Evolutionary conservation across 345 rosid genomes (phyloP).

Genomic region (Eucalyptus regnans): DNA sequence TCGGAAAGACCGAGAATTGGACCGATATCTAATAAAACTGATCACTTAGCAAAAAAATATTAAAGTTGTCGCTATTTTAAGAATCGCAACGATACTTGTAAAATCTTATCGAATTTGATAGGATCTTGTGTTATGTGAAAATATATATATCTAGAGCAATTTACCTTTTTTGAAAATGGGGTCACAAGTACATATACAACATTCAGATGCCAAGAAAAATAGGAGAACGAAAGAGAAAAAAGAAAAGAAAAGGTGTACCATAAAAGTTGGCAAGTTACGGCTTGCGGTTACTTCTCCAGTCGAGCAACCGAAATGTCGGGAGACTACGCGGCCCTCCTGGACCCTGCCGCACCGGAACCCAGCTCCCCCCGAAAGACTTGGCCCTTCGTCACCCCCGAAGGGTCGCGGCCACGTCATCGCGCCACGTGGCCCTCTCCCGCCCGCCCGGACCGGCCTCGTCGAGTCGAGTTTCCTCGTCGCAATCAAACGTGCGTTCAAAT

Average conservation of each 20-base stretch:
- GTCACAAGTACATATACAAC: neutral
- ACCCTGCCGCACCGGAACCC: neutral
- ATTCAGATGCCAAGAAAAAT: neutral
- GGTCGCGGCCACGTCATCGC: constrained; percentile 7
- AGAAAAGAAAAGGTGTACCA: neutral
- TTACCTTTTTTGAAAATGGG: neutral
- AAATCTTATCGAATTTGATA: neutral
- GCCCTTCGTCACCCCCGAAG: constrained; percentile 1
- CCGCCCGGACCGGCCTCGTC: neutral
- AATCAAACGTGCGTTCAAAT: neutral
- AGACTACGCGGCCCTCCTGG: neutral
- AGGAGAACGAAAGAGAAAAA: neutral
- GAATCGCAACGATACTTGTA: rapidly evolving
- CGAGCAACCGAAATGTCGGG: neutral
- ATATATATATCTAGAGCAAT: neutral
- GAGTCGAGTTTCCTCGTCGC: neutral
- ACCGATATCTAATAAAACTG: rapidly evolving
- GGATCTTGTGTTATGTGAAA: neutral
- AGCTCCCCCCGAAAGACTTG: neutral
- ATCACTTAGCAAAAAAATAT: too few relatives aligned
- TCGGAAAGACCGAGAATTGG: rapidly evolving
- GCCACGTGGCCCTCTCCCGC: neutral
- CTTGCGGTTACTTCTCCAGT: neutral
- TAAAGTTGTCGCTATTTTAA: too few relatives aligned
- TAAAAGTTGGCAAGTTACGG: neutral